Conservation (phyloP, 805 yeast genomes). For the Candida manassasensis region DNA sequence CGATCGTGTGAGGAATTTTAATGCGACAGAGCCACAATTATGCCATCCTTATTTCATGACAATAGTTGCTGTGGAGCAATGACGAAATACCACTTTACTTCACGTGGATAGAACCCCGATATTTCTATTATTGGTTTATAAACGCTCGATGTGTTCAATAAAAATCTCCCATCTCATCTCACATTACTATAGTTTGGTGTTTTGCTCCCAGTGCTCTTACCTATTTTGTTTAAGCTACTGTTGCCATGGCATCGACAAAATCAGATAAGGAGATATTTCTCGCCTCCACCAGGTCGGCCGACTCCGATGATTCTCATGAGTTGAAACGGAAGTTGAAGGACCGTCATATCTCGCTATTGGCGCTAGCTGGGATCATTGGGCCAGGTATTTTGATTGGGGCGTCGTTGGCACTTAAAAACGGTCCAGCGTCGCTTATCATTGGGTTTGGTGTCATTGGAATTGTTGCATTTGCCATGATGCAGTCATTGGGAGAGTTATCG, state of each 20-base stretch:
- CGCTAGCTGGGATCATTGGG: slow-evolving; percentile 56
- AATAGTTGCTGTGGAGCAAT: no score
- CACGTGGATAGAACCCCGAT: no score
- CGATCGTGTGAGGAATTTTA: no score
- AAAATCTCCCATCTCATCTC: no score
- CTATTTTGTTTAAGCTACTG: no score
- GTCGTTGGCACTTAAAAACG: slow-evolving; percentile 44
- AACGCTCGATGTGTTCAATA: no score
- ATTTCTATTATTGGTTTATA: no score
- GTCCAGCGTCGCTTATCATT: slow-evolving; percentile 49
- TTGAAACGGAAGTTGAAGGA: slow-evolving; percentile 46
- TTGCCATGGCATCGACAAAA: slow-evolving; percentile 1
- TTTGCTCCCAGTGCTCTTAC: no score
- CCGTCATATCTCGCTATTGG: slow-evolving; percentile 47
- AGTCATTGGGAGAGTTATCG: slow-evolving; percentile 52
- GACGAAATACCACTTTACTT: no score
- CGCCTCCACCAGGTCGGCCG: neutral
- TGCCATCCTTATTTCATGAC: no score
- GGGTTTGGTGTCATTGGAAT: slow-evolving; percentile 52
- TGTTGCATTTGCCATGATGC: slow-evolving; percentile 51
- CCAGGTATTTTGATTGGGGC: slow-evolving; percentile 56
- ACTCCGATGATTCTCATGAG: slow-evolving; percentile 24
- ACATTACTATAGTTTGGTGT: no score
- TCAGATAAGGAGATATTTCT: neutral
- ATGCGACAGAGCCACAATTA: no score